Evolutionary conservation across 2,329 filamentous ascomycete species (phyloP), one percentile per base, ranked within the genome.

Genomic region (Aspergillus thermomutatus): DNA sequence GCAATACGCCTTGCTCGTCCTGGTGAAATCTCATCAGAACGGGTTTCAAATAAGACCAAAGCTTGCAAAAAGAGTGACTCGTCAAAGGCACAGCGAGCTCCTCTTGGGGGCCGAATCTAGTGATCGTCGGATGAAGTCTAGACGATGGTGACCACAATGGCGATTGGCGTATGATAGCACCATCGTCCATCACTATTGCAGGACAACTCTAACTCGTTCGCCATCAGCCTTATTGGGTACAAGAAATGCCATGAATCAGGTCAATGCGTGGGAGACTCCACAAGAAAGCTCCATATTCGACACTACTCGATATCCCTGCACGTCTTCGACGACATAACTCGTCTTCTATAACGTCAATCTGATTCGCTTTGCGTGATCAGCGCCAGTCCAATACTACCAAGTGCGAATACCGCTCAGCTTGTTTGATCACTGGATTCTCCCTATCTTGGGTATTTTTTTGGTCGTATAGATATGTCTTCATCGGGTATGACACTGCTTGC

Each of bases 311-410:
- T 1, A 45, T 27, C 50, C 55, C 43, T 48, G 51, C 53, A n/a
- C 19, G 17, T 23, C 46, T 52, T 25, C 21, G 31, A 25, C n/a
- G 9, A 31, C 45, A 27, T 56, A 19, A 63, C 60, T 65, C 57
- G 63, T 52, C 45, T 43, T 17, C 43, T 37, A 64, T 66, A 64
- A 61, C 66, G 65, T 65, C 65, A 68, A 53, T 54, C 43, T 48
- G 47, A 53, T 56, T 53, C 21, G 23, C n/a, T 49, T 65, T 59
- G 62, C 63, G 64, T 66, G 63, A 64, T 67, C 45, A 23, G 31
- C 23, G 23, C 28, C 10, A 48, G 31, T 23, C 21, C 11, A 1
- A 21, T 37, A 49, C 21, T 14, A 19, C 27, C 21, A 7, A 4
- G 14, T 26, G n/a, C 11, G 14, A 28, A 40, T 46, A 7, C 14